Evolutionary conservation across 23 red algal species (phyloP), one percentile per base, ranked within the genome.

Genomic region (Cyanidiococcus yangmingshanensis): DNA sequence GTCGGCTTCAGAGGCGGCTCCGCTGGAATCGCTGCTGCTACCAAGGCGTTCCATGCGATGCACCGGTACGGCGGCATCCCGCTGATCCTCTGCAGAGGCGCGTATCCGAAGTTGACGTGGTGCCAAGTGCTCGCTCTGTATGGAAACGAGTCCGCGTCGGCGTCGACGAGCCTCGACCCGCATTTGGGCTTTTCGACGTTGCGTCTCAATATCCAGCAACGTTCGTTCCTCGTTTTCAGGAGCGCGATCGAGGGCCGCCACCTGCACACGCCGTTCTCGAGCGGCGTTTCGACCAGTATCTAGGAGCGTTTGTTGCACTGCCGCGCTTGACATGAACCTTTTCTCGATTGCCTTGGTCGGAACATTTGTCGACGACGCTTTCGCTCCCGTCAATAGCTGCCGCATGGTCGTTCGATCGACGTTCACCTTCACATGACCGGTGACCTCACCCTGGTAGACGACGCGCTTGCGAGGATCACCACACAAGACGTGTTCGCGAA

Each of bases 151-250:
- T 30, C 59, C 78, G 18, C 68, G 59, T 32, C 78, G 39, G 35
- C 78, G 59, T 59, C 78, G 59, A 3, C 59, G 59, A 0, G 78
- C 78, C 40, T 81, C 78, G 37, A 81, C 41, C 2, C 78, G 78
- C 1, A 37, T 34, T 59, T 81, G 41, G n/a, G 78, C 78, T 40
- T 58, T 17, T 71, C 39, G 58, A 40, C 78, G 59, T 32, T 81
- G 58, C 3, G 36, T 39, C 68, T 81, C 78, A 18, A 81, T 39
- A 67, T 81, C 58, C 12, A 71, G 39, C 39, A 81, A 32, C 38
- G 59, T 57, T 54, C 67, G 35, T 32, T 81, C 78, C 40, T 81
- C 78, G 18, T 38, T 40, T 81, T 81, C 78, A 0, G 78, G 78
- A 59, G 78, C 78, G 37, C 78, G 59, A 34, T 40, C 41, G 45